phyloP scores from a whole-genome alignment of 768 basidiomycete genomes.

The Leccinum boreale region DNA sequence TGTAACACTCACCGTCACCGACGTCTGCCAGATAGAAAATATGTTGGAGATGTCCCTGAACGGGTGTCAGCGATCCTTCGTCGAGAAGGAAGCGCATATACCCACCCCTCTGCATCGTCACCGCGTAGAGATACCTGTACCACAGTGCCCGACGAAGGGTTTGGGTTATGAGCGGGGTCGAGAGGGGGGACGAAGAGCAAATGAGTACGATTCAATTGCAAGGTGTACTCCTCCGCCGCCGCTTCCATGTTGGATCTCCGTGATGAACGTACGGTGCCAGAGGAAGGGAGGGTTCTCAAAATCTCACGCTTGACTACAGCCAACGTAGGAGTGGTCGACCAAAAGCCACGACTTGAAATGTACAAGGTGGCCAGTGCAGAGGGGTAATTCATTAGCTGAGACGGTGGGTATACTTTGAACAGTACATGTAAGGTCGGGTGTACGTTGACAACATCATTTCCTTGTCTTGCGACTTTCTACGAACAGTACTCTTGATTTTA shows the following conservation, averaged over 20 bases:
- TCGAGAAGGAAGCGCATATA: slow-evolving; percentile 13
- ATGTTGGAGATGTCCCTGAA: slow-evolving; percentile 5
- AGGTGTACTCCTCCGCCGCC: slow-evolving; percentile 4
- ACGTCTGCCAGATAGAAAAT: slow-evolving; percentile 3
- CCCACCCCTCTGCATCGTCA: slow-evolving; percentile 16
- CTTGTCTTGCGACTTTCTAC: slow-evolving; percentile 77
- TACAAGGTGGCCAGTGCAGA: neutral
- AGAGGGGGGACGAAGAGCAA: slow-evolving; percentile 22
- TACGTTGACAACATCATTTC: slow-evolving; percentile 35
- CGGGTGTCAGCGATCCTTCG: neutral
- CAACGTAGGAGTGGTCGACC: neutral
- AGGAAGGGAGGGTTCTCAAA: neutral
- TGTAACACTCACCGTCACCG: slow-evolving; percentile 20
- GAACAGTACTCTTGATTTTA: slow-evolving; percentile 70
- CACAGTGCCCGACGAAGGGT: slow-evolving; percentile 14
- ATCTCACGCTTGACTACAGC: neutral
- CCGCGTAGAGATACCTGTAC: slow-evolving; percentile 25
- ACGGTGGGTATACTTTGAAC: neutral
- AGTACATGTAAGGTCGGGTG: neutral
- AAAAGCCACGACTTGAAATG: neutral
- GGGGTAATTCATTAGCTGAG: neutral
- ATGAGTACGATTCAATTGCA: slow-evolving; percentile 23
- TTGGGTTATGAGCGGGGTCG: neutral
- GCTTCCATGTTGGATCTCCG: neutral
- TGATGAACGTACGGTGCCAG: neutral